Evolutionary conservation across 164 flowering plant genomes (phyloP).

Genomic region (Macadamia integrifolia): DNA sequence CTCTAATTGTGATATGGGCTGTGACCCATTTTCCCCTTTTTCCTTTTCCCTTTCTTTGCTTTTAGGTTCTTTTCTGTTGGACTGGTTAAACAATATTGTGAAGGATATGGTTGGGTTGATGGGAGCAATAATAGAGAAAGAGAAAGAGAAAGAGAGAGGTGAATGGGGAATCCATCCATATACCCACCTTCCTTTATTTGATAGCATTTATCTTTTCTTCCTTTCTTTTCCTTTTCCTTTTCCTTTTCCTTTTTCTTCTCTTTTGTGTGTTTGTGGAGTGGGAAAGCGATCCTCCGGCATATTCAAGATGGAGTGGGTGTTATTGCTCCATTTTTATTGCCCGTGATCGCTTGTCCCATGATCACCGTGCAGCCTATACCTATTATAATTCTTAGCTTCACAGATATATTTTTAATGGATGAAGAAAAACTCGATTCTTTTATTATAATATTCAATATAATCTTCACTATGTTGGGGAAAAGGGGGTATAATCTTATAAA

Average conservation of each 20-base stretch:
- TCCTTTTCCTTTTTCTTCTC: not conserved
- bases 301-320: not conserved
- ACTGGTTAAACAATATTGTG: slow-evolving; percentile 16
- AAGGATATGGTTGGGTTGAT: slow-evolving; percentile 24
- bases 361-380: not conserved
- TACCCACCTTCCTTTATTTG: slow-evolving; percentile 5
- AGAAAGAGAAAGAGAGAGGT: slow-evolving; percentile 6
- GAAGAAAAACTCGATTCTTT: no score
- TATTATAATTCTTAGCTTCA: not conserved
- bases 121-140: slow-evolving; percentile 32
- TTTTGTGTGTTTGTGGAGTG: not conserved
- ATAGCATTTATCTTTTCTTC: slow-evolving; percentile 3
- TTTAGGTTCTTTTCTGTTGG: slow-evolving; percentile 12
- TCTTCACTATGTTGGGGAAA: not conserved
- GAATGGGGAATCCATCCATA: slow-evolving; percentile 14
- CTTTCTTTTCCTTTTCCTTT: not conserved
- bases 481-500: not conserved
- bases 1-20: slow-evolving; percentile 5
- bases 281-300: not conserved
- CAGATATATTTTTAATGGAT: not conserved
- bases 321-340: not conserved
- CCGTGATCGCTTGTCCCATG: not conserved
- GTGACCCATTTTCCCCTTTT: slow-evolving; percentile 4
- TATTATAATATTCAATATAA: not conserved
- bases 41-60: not conserved